A percentile compares a stretch with the other conserved stretches of the same genome.
Evolutionary conservation across 2,329 filamentous ascomycete species (phyloP).

Genomic region (Stachybotrys elegans): DNA sequence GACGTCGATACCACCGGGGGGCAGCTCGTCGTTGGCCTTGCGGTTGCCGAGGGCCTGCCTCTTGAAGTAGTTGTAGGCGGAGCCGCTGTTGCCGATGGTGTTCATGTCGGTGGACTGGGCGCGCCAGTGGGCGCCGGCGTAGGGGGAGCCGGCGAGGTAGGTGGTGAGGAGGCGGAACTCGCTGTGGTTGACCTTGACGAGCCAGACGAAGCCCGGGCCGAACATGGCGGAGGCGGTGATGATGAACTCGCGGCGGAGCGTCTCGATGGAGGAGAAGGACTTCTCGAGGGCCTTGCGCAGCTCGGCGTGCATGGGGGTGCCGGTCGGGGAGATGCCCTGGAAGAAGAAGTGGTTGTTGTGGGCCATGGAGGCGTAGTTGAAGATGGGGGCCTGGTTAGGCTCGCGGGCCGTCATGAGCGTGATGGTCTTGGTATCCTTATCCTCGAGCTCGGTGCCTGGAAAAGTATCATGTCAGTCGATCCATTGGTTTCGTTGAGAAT

Average conservation of each 20-base stretch:
- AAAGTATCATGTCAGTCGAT: background rate
- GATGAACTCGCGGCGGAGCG: slow-evolving; percentile 73
- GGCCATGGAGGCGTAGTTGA: slow-evolving; percentile 96
- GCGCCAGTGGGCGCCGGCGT: slow-evolving; percentile 78
- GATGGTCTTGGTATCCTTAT: slow-evolving; percentile 60
- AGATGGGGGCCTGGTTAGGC: slow-evolving; percentile 69
- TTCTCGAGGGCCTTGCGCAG: slow-evolving; percentile 57
- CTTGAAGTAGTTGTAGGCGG: slow-evolving; percentile 33
- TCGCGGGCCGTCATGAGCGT: slow-evolving; percentile 73
- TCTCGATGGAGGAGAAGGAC: slow-evolving; percentile 79
- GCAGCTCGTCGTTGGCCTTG: slow-evolving; percentile 29
- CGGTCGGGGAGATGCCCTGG: slow-evolving; percentile 41
- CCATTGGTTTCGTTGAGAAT: slow-evolving; percentile 6
- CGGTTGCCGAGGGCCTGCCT: slow-evolving; percentile 25
- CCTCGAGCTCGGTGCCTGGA: slow-evolving; percentile 59
- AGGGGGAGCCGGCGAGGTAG: slow-evolving; percentile 87
- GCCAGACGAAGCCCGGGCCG: slow-evolving; percentile 95
- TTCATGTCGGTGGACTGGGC: slow-evolving; percentile 67
- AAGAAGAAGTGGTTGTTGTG: slow-evolving; percentile 90
- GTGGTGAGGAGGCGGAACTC: slow-evolving; percentile 72
- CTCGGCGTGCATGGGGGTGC: slow-evolving; percentile 45
- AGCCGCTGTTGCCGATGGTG: slow-evolving; percentile 41
- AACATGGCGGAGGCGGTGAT: slow-evolving; percentile 86
- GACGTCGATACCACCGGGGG: slow-evolving; percentile 63
- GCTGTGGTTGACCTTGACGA: slow-evolving; percentile 55